Evolutionary conservation across 2,329 filamentous ascomycete species (phyloP).

Genomic region (Botrytis squamosa): DNA sequence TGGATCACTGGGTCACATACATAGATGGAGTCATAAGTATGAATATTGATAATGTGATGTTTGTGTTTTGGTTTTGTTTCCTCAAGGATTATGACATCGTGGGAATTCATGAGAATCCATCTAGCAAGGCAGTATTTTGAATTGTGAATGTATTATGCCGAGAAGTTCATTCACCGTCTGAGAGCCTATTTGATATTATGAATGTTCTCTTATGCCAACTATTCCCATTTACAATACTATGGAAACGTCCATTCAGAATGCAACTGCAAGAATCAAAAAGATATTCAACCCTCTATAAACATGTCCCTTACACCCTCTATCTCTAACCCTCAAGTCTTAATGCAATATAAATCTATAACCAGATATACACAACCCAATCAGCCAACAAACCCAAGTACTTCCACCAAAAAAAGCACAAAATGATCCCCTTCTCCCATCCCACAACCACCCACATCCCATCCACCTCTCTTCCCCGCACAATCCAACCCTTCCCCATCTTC

Average conservation of each 20-base stretch:
- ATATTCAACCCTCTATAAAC: background rate
- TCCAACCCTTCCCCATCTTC: background rate
- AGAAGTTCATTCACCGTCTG: background rate
- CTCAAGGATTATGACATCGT: too few relatives aligned
- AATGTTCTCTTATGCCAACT: background rate
- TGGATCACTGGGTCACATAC: rapidly evolving
- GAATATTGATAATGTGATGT: background rate
- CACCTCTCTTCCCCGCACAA: too few relatives aligned
- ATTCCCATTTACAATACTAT: background rate
- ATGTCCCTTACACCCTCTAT: background rate
- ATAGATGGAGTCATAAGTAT: background rate
- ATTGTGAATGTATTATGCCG: background rate
- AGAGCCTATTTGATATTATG: rapidly evolving
- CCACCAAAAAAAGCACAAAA: background rate
- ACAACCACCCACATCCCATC: background rate
- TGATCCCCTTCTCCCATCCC: background rate
- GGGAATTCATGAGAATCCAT: background rate
- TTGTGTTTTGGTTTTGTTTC: background rate
- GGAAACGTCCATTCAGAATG: background rate
- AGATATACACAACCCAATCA: background rate
- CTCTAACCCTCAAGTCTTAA: background rate
- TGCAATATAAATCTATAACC: background rate
- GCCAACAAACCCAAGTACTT: background rate
- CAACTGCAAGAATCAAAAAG: background rate
- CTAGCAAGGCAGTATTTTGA: background rate